phyloP scores from a whole-genome alignment of 2,329 filamentous ascomycete species.

The Lojkania enalia region DNA sequence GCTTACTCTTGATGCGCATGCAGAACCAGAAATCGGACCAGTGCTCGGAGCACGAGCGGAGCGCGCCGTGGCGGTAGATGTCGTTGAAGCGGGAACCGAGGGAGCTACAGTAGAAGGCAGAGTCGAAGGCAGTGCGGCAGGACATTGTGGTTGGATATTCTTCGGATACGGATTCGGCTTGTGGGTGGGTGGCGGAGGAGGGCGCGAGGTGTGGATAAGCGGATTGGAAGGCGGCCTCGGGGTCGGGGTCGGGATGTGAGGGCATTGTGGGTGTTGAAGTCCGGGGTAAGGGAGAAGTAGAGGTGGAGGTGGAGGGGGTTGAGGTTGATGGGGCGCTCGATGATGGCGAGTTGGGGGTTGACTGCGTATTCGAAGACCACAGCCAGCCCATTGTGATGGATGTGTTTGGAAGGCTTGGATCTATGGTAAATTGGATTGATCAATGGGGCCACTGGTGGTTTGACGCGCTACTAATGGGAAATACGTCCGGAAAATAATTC shows the following conservation, averaged over 20 bases:
- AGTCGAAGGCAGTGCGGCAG: conserved; percentile 88
- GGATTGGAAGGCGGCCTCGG: conserved; percentile 58
- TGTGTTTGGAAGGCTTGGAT: conserved; percentile 1
- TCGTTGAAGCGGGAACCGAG: conserved; percentile 89
- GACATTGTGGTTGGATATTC: conserved; percentile 78
- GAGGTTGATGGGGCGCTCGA: conserved; percentile 16
- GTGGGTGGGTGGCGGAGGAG: conserved; percentile 21
- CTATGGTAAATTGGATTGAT: conserved; percentile 1
- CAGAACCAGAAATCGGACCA: conserved; percentile 98
- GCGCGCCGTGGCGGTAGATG: conserved; percentile 81
- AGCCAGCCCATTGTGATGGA: conserved; percentile 45
- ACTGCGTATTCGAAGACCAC: conserved; percentile 27
- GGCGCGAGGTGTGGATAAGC: conserved; percentile 55
- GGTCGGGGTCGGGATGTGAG: conserved; percentile 48
- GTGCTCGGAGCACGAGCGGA: conserved; percentile 77
- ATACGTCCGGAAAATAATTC: no score
- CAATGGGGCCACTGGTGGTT: no score
- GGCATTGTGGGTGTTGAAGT: conserved; percentile 11
- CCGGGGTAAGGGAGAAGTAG: no score
- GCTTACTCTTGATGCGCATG: conserved; percentile 76
- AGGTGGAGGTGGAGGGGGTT: conserved; percentile 23
- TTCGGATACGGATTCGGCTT: conserved; percentile 17
- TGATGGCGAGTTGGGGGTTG: conserved; percentile 7
- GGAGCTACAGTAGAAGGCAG: conserved; percentile 90
- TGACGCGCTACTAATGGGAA: no score